Conservation (phyloP, 2,329 filamentous ascomycete genomes). For the Ophiostoma sp. region DNA sequence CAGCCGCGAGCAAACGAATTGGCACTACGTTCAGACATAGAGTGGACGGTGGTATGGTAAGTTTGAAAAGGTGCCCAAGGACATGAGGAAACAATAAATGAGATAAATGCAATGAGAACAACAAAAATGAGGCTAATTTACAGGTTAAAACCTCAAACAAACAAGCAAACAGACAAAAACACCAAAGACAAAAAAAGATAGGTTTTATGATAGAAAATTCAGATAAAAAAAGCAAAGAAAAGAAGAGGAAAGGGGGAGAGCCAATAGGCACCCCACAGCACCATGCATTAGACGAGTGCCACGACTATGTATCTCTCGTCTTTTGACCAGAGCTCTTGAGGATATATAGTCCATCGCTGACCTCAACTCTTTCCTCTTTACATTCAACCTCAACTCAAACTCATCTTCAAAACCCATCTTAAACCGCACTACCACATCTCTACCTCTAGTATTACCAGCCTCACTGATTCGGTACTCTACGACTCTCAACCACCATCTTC, state of each 20-base stretch:
- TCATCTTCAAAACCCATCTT: too few relatives aligned
- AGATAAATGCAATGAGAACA: background rate
- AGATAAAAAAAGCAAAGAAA: conserved; percentile 11
- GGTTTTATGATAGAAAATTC: background rate
- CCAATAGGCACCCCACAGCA: background rate
- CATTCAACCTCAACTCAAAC: background rate
- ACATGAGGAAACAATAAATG: background rate
- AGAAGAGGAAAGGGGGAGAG: background rate
- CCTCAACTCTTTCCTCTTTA: conserved; percentile 12
- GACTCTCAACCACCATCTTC: background rate
- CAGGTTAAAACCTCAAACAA: background rate
- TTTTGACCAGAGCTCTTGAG: conserved; percentile 18
- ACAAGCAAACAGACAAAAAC: background rate
- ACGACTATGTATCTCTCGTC: conserved; percentile 10
- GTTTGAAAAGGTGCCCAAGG: background rate
- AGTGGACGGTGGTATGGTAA: background rate
- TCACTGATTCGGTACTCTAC: background rate
- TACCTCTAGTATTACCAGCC: too few relatives aligned
- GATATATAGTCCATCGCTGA: conserved; percentile 22
- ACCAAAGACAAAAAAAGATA: background rate
- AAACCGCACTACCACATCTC: too few relatives aligned
- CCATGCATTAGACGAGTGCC: conserved; percentile 5
- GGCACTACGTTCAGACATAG: background rate
- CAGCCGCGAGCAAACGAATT: background rate
- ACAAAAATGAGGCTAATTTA: background rate